Evolutionary conservation across 257 asterid species (phyloP).

Genomic region (Jasminum sambac): DNA sequence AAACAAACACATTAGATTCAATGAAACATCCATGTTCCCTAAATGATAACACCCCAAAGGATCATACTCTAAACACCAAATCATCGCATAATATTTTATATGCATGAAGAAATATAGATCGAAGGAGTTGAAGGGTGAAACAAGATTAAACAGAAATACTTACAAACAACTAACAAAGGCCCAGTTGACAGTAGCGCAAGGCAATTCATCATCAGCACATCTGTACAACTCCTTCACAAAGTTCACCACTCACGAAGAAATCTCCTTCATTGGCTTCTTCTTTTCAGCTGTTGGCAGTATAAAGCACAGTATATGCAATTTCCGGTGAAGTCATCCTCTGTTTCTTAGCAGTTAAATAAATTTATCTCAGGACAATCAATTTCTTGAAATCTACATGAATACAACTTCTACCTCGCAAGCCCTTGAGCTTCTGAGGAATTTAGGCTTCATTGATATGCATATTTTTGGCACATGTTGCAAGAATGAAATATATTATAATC

Average conservation of each 20-base stretch:
- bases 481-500: not conserved
- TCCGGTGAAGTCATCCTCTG: not conserved
- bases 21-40: not conserved
- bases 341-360: not conserved
- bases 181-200: not conserved
- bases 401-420: not conserved
- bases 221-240: not conserved
- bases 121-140: not conserved
- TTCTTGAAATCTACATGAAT: not conserved
- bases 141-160: not conserved
- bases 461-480: not conserved
- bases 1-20: not conserved
- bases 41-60: not conserved
- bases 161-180: not conserved
- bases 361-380: not conserved
- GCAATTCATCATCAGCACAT: too few species aligned
- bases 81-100: not conserved
- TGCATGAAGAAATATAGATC: not conserved
- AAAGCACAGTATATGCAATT: not conserved
- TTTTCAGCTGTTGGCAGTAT: not conserved
- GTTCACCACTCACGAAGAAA: not conserved
- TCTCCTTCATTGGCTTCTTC: not conserved
- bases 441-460: not conserved
- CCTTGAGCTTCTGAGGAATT: not conserved
- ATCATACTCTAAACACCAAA: not conserved